Evolutionary conservation across 179 eudicot species (phyloP), one percentile per base, ranked within the genome.

Genomic region (Nepenthes alata): DNA sequence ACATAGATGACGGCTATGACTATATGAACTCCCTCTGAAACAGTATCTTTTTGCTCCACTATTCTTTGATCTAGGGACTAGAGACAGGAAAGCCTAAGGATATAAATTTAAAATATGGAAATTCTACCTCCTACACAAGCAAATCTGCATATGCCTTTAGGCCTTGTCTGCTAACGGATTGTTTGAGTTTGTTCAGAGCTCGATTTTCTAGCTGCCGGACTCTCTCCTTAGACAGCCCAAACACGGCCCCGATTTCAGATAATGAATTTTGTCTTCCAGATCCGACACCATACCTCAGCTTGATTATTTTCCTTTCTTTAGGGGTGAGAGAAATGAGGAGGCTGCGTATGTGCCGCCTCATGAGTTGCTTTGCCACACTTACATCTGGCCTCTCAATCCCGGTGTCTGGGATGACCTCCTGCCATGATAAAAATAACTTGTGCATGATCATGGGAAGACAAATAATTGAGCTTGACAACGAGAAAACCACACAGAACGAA

Each of bases 141-240:
- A 91, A 65, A 59, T 81, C 82, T 60, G 79, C 67, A 76, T 91
- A 91, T 3, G 83, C 83, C 36, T 58, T 67, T 11, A 79, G 77
- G 11, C 90, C 97, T 68, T 91, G 87, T 68, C 75, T 76, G 59
- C 56, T 58, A 39, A 88, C 80, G 48, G 67, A 74, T 67, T 82
- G 90, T 79, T 76, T 85, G 61, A 91, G 88, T 77, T 82, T 86
- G 70, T 75, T 51, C 58, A 91, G 41, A 35, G 97, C 95, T 66
- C 85, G 79, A 64, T 76, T 82, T 74, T 91, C 96, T 71, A 91
- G 63, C 65, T 91, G 96, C 53, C 97, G 67, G 52, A 88, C 80
- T 69, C 96, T 85, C 71, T 91, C 97, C 80, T 88, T 88, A 0
- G 91, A 82, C 65, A 91, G 61, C 61, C 95, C 96, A 71, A 80